Conservation (phyloP, 495 filamentous ascomycete genomes). For the Xylaria longipes region DNA sequence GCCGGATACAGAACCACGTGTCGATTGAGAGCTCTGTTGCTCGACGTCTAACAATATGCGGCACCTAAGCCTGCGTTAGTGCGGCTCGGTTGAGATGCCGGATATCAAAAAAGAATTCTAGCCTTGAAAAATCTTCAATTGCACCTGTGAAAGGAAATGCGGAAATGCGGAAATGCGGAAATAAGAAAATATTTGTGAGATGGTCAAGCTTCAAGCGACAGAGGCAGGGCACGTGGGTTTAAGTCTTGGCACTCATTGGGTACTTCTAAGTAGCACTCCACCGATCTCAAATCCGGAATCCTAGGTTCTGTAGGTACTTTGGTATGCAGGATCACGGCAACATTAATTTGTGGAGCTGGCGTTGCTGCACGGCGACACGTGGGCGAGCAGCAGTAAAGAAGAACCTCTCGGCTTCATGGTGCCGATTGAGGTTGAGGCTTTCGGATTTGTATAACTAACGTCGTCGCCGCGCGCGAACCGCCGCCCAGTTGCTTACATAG, state of each 20-base stretch:
- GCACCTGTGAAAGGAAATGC: background rate
- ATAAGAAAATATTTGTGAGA: background rate
- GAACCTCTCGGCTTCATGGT: background rate
- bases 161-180: background rate
- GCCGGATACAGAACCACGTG: background rate
- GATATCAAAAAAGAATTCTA: background rate
- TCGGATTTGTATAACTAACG: background rate
- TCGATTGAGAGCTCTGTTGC: background rate
- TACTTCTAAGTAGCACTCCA: background rate
- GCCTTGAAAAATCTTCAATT: background rate
- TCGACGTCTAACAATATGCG: background rate
- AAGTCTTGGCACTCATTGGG: conserved; percentile 13
- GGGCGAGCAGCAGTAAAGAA: background rate
- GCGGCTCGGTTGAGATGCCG: too few relatives aligned
- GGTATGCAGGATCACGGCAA: background rate
- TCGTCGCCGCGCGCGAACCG: background rate
- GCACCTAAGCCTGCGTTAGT: too few relatives aligned
- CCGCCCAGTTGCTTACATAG: background rate
- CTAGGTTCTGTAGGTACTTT: background rate
- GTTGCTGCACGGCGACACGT: background rate
- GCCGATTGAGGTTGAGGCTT: background rate
- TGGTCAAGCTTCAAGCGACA: background rate
- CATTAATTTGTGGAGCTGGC: background rate
- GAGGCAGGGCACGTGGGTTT: conserved; percentile 2
- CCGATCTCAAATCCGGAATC: background rate